These are phyloP conservation scores for Puccinia hordei DNA, from an alignment of 1,284 basidiomycete genomes.

Conservation along the genomic window DNA sequence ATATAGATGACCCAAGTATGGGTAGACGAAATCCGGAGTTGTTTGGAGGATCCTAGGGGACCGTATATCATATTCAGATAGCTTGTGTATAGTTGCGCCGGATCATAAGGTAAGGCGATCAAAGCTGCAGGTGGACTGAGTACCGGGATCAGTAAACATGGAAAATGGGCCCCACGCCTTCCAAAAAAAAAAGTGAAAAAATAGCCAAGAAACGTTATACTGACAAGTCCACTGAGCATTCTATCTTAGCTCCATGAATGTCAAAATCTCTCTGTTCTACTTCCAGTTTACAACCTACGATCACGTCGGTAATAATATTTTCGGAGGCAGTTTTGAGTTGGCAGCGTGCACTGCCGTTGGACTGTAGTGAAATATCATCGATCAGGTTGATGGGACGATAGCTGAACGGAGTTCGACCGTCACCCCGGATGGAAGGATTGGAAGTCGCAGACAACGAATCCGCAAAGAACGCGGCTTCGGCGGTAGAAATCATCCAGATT, in stretches of 20 bases:
- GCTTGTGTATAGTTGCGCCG: slow-evolving; percentile 37
- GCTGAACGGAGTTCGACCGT: slow-evolving; percentile 35
- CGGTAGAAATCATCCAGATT: slow-evolving; percentile 24
- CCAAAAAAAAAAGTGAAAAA: neutral
- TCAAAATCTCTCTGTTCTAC: slow-evolving; percentile 45
- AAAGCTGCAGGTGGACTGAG: slow-evolving; percentile 45
- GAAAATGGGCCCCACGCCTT: neutral
- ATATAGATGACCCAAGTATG: slow-evolving; percentile 43
- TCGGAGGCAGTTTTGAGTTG: slow-evolving; percentile 44
- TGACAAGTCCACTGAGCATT: slow-evolving; percentile 50
- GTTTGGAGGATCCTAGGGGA: slow-evolving; percentile 36
- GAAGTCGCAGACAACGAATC: slow-evolving; percentile 15
- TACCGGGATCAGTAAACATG: slow-evolving; percentile 25
- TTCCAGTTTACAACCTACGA: slow-evolving; percentile 49
- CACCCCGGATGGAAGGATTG: slow-evolving; percentile 17
- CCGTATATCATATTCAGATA: slow-evolving; percentile 47
- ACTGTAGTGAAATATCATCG: slow-evolving; percentile 37
- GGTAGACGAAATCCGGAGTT: slow-evolving; percentile 45
- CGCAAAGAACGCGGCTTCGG: slow-evolving; percentile 21
- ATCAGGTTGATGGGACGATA: slow-evolving; percentile 47
- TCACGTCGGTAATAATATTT: slow-evolving; percentile 46
- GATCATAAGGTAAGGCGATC: slow-evolving; percentile 29
- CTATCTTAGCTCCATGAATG: slow-evolving; percentile 29
- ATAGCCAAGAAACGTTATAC: no score
- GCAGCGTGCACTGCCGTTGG: slow-evolving; percentile 44